phyloP scores from a whole-genome alignment of 768 basidiomycete genomes.

The Clavaria fumosa region DNA sequence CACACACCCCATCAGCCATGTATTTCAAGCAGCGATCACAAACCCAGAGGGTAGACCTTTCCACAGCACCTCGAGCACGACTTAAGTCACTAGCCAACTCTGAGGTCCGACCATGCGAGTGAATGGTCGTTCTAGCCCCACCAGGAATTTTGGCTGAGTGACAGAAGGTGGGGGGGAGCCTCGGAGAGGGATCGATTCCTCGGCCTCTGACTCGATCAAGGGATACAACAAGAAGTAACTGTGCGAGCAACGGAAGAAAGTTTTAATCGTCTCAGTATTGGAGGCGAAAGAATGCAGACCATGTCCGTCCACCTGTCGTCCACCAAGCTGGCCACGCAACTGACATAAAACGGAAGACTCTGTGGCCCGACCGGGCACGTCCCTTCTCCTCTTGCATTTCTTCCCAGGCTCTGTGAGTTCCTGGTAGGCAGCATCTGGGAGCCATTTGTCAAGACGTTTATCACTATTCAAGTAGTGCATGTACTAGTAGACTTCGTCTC shows the following conservation, averaged over 20 bases:
- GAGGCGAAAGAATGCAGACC: conserved; percentile 42
- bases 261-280: too few species aligned
- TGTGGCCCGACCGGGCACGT: neutral
- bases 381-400: neutral
- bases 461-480: conserved; percentile 63
- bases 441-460: conserved; percentile 66
- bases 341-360: conserved; percentile 3
- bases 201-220: conserved; percentile 46
- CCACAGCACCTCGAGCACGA: conserved; percentile 27
- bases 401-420: conserved; percentile 7
- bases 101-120: conserved; percentile 59
- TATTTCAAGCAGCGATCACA: conserved; percentile 97
- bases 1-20: conserved; percentile 56
- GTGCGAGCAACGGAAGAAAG: too few species aligned
- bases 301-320: too few species aligned
- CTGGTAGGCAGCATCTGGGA: conserved; percentile 30
- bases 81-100: conserved; percentile 53
- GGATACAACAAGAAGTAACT: conserved; percentile 97
- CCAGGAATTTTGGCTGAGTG: conserved; percentile 26
- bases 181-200: conserved; percentile 25
- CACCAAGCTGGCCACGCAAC: too few species aligned
- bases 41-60: conserved; percentile 54
- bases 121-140: conserved; percentile 31
- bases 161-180: conserved; percentile 10
- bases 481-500: conserved; percentile 39